Percentiles rank a stretch among this genome's conserved stretches.
phyloP scores from a whole-genome alignment of 1,139 yeast species.

The Kodamaea ohmeri region DNA sequence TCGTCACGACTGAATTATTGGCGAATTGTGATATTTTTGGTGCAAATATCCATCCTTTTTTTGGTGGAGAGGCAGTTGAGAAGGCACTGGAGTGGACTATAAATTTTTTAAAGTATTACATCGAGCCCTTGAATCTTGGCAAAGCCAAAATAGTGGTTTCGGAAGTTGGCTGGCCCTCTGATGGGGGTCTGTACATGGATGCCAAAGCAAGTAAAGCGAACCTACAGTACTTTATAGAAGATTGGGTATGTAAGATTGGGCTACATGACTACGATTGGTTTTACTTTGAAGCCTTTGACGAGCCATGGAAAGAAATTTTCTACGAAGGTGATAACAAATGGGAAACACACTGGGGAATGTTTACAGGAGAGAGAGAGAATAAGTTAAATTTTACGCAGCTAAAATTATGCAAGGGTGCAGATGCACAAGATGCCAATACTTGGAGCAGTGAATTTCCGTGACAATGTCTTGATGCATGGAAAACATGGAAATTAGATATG shows the following conservation, averaged over 20 bases:
- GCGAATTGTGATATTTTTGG: conserved; percentile 55
- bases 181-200: conserved; percentile 52
- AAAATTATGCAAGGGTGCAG: conserved; percentile 9
- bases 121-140: conserved; percentile 28
- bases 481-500: too few relatives aligned
- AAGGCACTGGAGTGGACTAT: conserved; percentile 53
- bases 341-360: conserved; percentile 76
- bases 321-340: conserved; percentile 48
- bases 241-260: conserved; percentile 51
- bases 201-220: conserved; percentile 48
- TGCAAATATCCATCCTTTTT: conserved; percentile 67
- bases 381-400: conserved; percentile 11
- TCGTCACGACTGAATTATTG: conserved; percentile 33
- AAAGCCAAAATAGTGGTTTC: conserved; percentile 44
- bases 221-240: conserved; percentile 47
- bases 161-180: conserved; percentile 76
- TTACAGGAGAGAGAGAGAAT: conserved; percentile 42
- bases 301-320: conserved; percentile 62
- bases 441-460: too few relatives aligned
- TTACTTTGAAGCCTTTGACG: conserved; percentile 72
- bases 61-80: conserved; percentile 55
- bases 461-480: too few relatives aligned
- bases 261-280: conserved; percentile 47
- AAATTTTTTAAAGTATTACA: conserved; percentile 45
- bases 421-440: too few relatives aligned